Conservation (phyloP, 164 flowering plant genomes). For the Vitis amurensis region DNA sequence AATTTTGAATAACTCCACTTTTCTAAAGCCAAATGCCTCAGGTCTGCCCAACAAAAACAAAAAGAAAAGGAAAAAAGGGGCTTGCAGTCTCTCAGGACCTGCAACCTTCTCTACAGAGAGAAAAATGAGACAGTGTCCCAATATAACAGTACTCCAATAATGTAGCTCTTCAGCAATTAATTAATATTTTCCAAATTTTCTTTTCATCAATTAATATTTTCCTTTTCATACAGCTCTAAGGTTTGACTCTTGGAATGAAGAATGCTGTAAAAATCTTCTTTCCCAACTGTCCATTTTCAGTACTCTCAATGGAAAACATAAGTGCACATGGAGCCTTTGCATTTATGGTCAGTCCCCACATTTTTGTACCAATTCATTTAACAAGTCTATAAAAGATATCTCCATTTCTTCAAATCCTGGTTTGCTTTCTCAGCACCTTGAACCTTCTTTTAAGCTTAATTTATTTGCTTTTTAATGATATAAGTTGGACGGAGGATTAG, state of each 20-base stretch:
- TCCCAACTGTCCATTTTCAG: background rate
- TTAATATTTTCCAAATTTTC: too few relatives aligned
- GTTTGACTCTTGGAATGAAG: background rate
- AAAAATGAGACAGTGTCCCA: background rate
- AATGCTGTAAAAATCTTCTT: background rate
- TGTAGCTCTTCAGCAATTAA: background rate
- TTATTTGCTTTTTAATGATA: too few relatives aligned
- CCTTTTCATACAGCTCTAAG: background rate
- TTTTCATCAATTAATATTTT: too few relatives aligned
- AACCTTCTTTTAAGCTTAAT: too few relatives aligned
- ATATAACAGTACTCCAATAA: background rate
- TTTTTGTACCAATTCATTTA: background rate
- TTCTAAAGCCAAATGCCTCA: too few relatives aligned
- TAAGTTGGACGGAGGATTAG: too few relatives aligned
- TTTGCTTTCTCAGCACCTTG: background rate
- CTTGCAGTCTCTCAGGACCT: too few relatives aligned
- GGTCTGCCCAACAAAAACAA: too few relatives aligned
- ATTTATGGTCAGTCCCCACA: background rate
- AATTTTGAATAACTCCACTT: too few relatives aligned
- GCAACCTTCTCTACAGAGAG: background rate
- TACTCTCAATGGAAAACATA: background rate
- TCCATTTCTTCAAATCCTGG: background rate
- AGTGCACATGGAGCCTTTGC: background rate
- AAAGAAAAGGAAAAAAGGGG: too few relatives aligned
- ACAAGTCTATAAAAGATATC: too few relatives aligned